phyloP scores from a whole-genome alignment of 306 rosid genomes.

The Erythrophleum fordii region DNA sequence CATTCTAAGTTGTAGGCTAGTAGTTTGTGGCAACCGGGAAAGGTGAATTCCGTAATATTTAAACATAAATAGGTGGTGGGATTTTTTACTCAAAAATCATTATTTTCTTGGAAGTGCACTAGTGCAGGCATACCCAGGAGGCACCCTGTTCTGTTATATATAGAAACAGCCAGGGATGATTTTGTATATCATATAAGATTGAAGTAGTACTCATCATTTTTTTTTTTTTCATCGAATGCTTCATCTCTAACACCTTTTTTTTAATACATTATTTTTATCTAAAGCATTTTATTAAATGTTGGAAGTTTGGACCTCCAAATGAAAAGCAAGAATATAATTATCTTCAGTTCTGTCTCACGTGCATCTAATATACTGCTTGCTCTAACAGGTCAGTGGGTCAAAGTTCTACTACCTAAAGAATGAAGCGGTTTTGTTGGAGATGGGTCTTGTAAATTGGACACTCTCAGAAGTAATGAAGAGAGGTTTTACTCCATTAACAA shows the following conservation, averaged over 20 bases:
- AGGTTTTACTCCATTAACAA: conserved; percentile 85
- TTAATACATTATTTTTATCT: not conserved
- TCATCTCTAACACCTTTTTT: not conserved
- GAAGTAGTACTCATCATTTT: conserved; percentile 12
- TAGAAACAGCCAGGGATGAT: conserved; percentile 10
- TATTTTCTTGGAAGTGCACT: conserved; percentile 11
- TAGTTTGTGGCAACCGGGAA: conserved; percentile 8
- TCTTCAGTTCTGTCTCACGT: conserved; percentile 22
- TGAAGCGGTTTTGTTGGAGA: conserved; percentile 86
- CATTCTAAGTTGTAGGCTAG: conserved; percentile 16
- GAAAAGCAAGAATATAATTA: conserved; percentile 4
- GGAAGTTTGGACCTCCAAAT: conserved; percentile 30
- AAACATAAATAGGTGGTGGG: conserved; percentile 14
- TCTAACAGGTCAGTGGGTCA: conserved; percentile 90
- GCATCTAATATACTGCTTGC: conserved; percentile 31
- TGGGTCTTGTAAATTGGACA: conserved; percentile 94
- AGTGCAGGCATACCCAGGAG: not conserved
- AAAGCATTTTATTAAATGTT: not conserved
- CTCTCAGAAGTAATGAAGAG: conserved; percentile 83
- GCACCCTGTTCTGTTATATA: conserved; percentile 1
- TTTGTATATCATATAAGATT: conserved; percentile 31
- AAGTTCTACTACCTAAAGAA: conserved; percentile 94
- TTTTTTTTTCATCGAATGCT: conserved; percentile 29
- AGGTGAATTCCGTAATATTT: conserved; percentile 17
- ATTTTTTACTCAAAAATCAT: not conserved